phyloP scores from a whole-genome alignment of 768 basidiomycete genomes.

The Collybia mongolica region DNA sequence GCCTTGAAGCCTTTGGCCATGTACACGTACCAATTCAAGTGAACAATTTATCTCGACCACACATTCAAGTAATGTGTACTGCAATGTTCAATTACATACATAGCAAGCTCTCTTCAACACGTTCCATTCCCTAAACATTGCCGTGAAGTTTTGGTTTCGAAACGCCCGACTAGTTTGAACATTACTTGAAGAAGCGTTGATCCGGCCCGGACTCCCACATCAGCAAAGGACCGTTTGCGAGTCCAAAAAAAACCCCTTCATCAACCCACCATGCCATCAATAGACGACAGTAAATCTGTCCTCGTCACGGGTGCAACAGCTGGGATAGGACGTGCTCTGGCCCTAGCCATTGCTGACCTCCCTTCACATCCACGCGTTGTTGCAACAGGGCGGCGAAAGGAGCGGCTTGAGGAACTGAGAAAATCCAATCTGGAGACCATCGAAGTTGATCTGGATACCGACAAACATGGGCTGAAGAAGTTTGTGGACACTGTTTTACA shows the following conservation, averaged over 20 bases:
- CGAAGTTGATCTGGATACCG: slow-evolving; percentile 41
- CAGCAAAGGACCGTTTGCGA: neutral
- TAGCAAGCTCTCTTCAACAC: no score
- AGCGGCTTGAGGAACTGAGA: slow-evolving; percentile 50
- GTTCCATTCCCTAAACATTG: no score
- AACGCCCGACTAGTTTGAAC: no score
- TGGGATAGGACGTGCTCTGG: slow-evolving; percentile 46
- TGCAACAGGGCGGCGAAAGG: slow-evolving; percentile 48
- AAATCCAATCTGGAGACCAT: slow-evolving; percentile 39
- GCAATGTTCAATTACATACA: no score
- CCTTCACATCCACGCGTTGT: slow-evolving; percentile 50
- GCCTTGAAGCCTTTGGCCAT: no score
- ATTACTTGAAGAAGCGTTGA: no score
- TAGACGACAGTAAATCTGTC: slow-evolving; percentile 20
- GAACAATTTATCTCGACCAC: no score
- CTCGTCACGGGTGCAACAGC: slow-evolving; percentile 16
- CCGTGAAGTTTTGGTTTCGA: no score
- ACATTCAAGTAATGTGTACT: no score
- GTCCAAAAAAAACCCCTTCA: neutral
- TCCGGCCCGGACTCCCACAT: neutral
- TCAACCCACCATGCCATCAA: slow-evolving; percentile 5
- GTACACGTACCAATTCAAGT: no score
- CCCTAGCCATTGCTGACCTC: slow-evolving; percentile 44
- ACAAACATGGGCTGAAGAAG: slow-evolving; percentile 33
- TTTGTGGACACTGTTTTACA: slow-evolving; percentile 39